Conservation (phyloP, 2,329 filamentous ascomycete genomes). For the Rasamsonia emersonii region DNA sequence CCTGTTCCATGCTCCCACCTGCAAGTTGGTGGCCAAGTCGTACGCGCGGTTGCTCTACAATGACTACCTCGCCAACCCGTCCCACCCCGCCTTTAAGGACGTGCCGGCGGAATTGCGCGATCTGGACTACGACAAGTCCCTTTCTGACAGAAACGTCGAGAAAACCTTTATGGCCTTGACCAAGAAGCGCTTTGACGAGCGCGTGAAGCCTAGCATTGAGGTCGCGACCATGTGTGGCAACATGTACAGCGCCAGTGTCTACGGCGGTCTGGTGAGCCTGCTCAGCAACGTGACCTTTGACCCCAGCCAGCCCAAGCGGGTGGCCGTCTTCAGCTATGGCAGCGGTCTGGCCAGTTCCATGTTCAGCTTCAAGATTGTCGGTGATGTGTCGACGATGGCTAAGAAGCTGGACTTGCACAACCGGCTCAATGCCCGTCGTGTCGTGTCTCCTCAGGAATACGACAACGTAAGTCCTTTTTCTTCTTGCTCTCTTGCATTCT, state of each 20-base stretch:
- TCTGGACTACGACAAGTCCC: constrained; percentile 68
- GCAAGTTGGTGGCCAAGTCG: constrained; percentile 80
- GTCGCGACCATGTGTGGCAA: constrained; percentile 67
- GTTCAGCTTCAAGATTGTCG: constrained; percentile 57
- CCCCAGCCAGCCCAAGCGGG: constrained; percentile 60
- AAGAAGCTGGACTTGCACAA: constrained; percentile 62
- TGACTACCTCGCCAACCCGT: constrained; percentile 66
- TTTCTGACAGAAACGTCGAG: constrained; percentile 74
- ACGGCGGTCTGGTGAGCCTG: constrained; percentile 49
- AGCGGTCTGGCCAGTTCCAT: constrained; percentile 68
- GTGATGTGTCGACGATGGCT: constrained; percentile 59
- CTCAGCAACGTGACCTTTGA: constrained; percentile 56
- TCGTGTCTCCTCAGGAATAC: constrained; percentile 62
- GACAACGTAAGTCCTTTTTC: constrained; percentile 52
- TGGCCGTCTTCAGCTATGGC: constrained; percentile 72
- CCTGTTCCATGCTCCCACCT: constrained; percentile 74
- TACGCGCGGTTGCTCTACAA: constrained; percentile 79
- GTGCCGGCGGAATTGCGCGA: constrained; percentile 68
- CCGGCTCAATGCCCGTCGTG: constrained; percentile 56
- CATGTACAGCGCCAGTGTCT: constrained; percentile 56
- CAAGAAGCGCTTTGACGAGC: constrained; percentile 77
- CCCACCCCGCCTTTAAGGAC: constrained; percentile 60
- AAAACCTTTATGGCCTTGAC: constrained; percentile 78
- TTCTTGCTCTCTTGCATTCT: constrained; percentile 1
- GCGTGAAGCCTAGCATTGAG: constrained; percentile 63